Evolutionary conservation across 495 filamentous ascomycete species (phyloP), one percentile per base, ranked within the genome.

Genomic region (Hypoxylon lienhwacheense): DNA sequence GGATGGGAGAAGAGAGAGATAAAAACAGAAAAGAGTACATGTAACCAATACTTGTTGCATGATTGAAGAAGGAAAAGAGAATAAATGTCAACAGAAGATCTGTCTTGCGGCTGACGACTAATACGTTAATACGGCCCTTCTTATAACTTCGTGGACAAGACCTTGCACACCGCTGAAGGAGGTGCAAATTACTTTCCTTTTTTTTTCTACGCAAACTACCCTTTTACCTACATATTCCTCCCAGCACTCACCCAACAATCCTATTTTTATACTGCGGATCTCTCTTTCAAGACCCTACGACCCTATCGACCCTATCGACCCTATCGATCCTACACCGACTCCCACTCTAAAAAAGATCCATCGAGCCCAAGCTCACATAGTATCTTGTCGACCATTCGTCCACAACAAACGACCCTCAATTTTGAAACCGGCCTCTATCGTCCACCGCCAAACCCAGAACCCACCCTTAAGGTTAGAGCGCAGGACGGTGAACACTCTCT

Each of bases 131-230:
- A n/a, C n/a, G n/a, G n/a, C n/a, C 21, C 14, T 24, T 41, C 32
- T 34, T 21, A 48, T 36, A 45, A 22, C 39, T 43, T 32, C 12
- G 33, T 32, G 17, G 47, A 33, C 40, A 25, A 19, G n/a, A 14
- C 35, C 35, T 41, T 28, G 14, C 47, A 56, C 52, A 61, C 58
- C 52, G 47, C 52, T 37, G 42, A 41, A 47, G 5, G 29, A 40
- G 25, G 17, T 55, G 41, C 45, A 55, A 55, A 54, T 47, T 52
- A 37, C 37, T 25, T 48, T 36, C 36, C 8, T 22, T 47, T 43
- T 34, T 35, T 50, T 42, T 54, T 47, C 28, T 51, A 26, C 53
- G 41, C 47, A 43, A 58, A 6, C 28, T 34, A 21, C 28, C 12
- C 7, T 7, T n/a, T n/a, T n/a, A n/a, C n/a, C n/a, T n/a, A n/a